These are phyloP conservation scores for Phoma sp. DNA, from an alignment of 2,329 filamentous ascomycete species.

Conservation along the genomic window DNA sequence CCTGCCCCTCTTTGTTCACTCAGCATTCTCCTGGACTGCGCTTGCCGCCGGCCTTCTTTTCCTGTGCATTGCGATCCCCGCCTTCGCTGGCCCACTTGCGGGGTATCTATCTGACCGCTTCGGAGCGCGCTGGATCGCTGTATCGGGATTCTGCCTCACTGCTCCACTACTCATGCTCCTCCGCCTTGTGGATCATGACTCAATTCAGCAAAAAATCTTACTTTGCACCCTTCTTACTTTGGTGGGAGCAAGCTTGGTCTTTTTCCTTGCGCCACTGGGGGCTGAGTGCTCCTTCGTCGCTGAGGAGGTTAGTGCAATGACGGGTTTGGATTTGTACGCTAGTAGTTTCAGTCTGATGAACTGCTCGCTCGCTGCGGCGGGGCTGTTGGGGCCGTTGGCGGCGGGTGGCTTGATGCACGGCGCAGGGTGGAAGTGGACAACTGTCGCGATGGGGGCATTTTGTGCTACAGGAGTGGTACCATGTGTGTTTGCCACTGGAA, in stretches of 20 bases:
- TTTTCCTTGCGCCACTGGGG: neutral
- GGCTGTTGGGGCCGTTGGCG: neutral
- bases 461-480: neutral
- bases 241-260: neutral
- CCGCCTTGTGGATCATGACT: neutral
- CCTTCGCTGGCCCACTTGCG: conserved; percentile 63
- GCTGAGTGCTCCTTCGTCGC: conserved; percentile 1
- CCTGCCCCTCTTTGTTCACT: conserved; percentile 60
- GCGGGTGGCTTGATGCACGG: conserved; percentile 1
- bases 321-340: neutral
- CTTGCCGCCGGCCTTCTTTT: conserved; percentile 61
- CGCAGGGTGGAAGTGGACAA: neutral
- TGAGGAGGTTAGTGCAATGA: neutral
- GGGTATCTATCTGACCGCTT: conserved; percentile 59
- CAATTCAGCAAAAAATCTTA: neutral
- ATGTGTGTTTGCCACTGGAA: neutral
- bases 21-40: conserved; percentile 59
- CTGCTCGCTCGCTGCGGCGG: conserved; percentile 1
- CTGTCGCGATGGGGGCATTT: neutral
- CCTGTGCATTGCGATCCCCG: conserved; percentile 63
- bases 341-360: conserved; percentile 4
- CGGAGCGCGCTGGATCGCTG: conserved; percentile 68
- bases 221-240: neutral
- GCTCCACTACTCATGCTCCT: neutral
- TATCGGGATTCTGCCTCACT: conserved; percentile 30